A percentile compares a stretch with the other conserved stretches of the same genome.
Evolutionary conservation across 1,284 basidiomycete species (phyloP).

Genomic region (Rhizopogon hawkerae): DNA sequence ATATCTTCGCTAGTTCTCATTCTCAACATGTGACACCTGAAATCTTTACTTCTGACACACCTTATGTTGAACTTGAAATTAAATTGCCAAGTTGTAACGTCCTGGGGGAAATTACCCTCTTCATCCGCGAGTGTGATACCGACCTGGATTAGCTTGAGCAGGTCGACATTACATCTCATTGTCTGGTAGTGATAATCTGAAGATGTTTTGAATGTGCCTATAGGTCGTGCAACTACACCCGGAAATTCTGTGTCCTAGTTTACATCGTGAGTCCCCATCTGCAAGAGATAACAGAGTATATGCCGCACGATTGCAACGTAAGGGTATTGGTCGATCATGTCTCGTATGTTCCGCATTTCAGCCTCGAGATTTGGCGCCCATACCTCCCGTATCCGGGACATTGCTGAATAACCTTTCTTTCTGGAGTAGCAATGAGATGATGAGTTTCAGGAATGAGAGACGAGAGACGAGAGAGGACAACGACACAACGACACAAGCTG

Average conservation of each 20-base stretch:
- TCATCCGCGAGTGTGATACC: slow-evolving; percentile 93
- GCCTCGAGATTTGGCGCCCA: slow-evolving; percentile 91
- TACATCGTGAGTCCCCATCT: slow-evolving; percentile 14
- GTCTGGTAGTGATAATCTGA: slow-evolving; percentile 99
- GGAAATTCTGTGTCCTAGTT: slow-evolving; percentile 95
- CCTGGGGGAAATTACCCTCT: slow-evolving; percentile 82
- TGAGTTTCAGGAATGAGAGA: neutral
- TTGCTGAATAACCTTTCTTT: slow-evolving; percentile 13
- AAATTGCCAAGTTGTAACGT: slow-evolving; percentile 97
- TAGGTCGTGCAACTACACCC: slow-evolving; percentile 95
- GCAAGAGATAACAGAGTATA: slow-evolving; percentile 11
- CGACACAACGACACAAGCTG: too few species aligned
- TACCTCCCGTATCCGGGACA: slow-evolving; percentile 83
- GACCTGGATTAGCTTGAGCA: slow-evolving; percentile 96
- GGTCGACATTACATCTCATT: slow-evolving; percentile 97
- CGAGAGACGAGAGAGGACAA: too few species aligned
- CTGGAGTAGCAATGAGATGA: neutral
- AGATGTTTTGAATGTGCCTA: slow-evolving; percentile 92
- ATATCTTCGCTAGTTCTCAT: slow-evolving; percentile 54
- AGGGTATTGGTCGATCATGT: slow-evolving; percentile 84
- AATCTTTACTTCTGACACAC: slow-evolving; percentile 34
- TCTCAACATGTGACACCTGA: neutral
- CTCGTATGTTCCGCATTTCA: slow-evolving; percentile 85
- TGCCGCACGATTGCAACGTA: slow-evolving; percentile 83
- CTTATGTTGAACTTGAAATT: slow-evolving; percentile 92